Evolutionary conservation across 1,284 basidiomycete species (phyloP), one percentile per base, ranked within the genome.

Genomic region (Somion occarium): DNA sequence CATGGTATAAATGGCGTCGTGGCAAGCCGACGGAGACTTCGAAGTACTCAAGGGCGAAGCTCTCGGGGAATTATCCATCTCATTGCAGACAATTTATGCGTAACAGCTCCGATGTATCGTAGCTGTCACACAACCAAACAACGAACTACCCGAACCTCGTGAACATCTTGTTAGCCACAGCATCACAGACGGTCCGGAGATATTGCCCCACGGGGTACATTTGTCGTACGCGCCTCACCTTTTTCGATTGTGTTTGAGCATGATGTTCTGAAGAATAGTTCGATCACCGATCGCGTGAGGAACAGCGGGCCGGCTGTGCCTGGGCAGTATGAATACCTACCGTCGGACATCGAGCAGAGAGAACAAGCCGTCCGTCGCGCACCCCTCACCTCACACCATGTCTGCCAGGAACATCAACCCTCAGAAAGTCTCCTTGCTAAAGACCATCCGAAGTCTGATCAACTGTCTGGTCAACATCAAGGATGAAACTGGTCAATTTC

Each of bases 391-490:
- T 41, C 39, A 20, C 7, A 46, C 25, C 5, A 54, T 72, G 71
- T 69, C 71, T 48, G 55, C 59, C 39, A 59, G 64, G 49, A 68
- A 67, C 52, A 59, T 61, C 42, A 66, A 69, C 49, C 63, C 63
- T n/a, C 50, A 58, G 34, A 73, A 72, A 58, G 59, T 63, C 24
- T 52, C 62, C 15, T 60, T 69, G 13, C 52, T 73, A 48, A 59
- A 61, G 45, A 62, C 69, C 39, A 77, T 82, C 54, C 64, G 68
- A 20, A 72, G 68, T 46, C 64, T 83, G 47, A 79, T 81, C 34
- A 65, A 80, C 50, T 80, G 79, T 30, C 69, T 83, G 11, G 78
- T 82, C 45, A 78, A 80, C 57, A 83, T 83, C 65, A 73, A 78
- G 54, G 82, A 84, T 64, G 71, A 73, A 54, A 76, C 73, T 2